Conservation (phyloP, 768 basidiomycete genomes). For the Dacryopinax primogenitus region DNA sequence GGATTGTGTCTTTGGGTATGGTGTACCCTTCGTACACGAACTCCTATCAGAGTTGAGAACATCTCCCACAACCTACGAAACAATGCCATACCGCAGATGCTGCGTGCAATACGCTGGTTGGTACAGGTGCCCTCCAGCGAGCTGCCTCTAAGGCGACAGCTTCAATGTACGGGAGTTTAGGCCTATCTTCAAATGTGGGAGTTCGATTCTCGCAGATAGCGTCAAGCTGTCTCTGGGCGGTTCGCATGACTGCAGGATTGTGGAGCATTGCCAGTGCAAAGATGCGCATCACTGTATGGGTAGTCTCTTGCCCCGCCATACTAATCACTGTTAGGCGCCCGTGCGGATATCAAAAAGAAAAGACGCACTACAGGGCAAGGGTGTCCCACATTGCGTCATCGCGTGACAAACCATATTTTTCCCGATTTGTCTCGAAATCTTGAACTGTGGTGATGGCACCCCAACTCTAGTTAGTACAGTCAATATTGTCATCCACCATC, state of each 20-base stretch:
- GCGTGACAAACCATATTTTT: neutral
- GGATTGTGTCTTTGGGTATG: constrained; percentile 34
- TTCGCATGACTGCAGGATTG: neutral
- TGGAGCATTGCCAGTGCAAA: neutral
- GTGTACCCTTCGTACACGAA: constrained; percentile 26
- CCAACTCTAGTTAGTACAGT: neutral
- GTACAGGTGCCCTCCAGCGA: neutral
- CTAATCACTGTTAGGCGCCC: neutral
- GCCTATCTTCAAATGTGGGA: constrained; percentile 10
- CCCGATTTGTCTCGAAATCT: neutral
- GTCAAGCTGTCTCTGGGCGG: neutral
- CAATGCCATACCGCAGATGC: neutral
- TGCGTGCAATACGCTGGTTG: neutral
- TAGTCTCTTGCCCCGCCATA: neutral
- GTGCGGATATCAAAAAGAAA: neutral
- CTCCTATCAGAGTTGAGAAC: neutral
- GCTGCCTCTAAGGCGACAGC: neutral
- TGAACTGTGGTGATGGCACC: neutral
- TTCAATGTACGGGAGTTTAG: constrained; percentile 11
- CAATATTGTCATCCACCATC: neutral
- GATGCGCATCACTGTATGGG: neutral
- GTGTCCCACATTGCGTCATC: neutral
- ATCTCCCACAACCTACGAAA: neutral
- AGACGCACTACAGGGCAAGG: neutral
- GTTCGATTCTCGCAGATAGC: neutral